Percentiles rank a stretch among this genome's conserved stretches.
These are phyloP conservation scores for Meira nashicola DNA, from an alignment of 1,284 basidiomycete species.

Conservation along the genomic window DNA sequence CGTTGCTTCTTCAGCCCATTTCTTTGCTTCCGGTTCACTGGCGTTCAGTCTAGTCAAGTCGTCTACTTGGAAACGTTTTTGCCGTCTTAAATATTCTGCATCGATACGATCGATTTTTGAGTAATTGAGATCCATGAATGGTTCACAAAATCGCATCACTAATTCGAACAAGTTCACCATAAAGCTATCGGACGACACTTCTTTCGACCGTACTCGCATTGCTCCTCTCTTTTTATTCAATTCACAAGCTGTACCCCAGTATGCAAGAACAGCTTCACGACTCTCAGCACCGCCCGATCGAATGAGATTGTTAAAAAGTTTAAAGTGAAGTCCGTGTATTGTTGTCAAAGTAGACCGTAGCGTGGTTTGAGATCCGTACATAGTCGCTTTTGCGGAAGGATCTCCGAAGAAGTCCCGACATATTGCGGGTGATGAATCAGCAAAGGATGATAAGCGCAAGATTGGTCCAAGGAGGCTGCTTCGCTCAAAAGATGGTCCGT, in stretches of 20 bases:
- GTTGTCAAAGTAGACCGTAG: slow-evolving; percentile 41
- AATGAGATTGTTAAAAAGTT: slow-evolving; percentile 81
- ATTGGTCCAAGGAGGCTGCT: slow-evolving; percentile 46
- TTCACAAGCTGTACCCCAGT: slow-evolving; percentile 69
- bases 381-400: slow-evolving; percentile 27
- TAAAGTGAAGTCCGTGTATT: slow-evolving; percentile 70
- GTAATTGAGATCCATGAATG: slow-evolving; percentile 88
- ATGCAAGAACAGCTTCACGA: slow-evolving; percentile 77
- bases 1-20: slow-evolving; percentile 30
- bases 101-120: slow-evolving; percentile 87
- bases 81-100: slow-evolving; percentile 60
- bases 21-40: slow-evolving; percentile 42
- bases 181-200: slow-evolving; percentile 85
- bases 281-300: slow-evolving; percentile 68
- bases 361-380: slow-evolving; percentile 34
- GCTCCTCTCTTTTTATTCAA: slow-evolving; percentile 82
- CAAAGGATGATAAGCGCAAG: slow-evolving; percentile 41
- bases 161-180: slow-evolving; percentile 85
- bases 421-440: slow-evolving; percentile 41
- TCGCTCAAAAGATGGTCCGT: slow-evolving; percentile 55
- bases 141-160: slow-evolving; percentile 82
- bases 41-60: slow-evolving; percentile 49
- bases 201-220: slow-evolving; percentile 76
- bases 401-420: slow-evolving; percentile 36
- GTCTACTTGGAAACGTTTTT: slow-evolving; percentile 38